These are phyloP conservation scores for Hygrocybe punicea DNA, from an alignment of 768 basidiomycete genomes.

Conservation along the genomic window DNA sequence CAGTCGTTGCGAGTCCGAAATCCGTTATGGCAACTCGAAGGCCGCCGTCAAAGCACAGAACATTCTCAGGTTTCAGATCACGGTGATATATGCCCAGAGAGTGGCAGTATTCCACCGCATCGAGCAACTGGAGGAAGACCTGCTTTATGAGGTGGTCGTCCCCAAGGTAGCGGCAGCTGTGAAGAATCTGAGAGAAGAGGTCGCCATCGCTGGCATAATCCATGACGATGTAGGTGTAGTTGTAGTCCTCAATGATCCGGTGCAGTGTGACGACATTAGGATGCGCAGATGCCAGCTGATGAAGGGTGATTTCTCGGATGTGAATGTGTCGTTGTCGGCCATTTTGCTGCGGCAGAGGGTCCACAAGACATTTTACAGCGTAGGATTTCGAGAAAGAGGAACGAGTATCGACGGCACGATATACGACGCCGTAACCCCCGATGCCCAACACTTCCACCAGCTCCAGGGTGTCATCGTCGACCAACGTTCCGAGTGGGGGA, in stretches of 20 bases:
- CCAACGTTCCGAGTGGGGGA: conserved; percentile 68
- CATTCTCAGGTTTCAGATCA: conserved; percentile 96
- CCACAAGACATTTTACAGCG: conserved; percentile 89
- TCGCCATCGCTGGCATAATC: conserved; percentile 90
- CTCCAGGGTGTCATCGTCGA: conserved; percentile 79
- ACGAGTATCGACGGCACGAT: conserved; percentile 70
- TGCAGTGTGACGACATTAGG: conserved; percentile 85
- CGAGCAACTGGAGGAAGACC: conserved; percentile 90
- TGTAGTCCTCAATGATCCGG: conserved; percentile 79
- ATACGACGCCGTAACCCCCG: conserved; percentile 95
- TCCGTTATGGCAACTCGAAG: conserved; percentile 83
- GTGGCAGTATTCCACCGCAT: conserved; percentile 93
- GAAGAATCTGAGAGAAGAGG: conserved; percentile 86
- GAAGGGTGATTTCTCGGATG: conserved; percentile 82
- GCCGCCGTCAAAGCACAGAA: conserved; percentile 80
- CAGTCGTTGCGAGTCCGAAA: conserved; percentile 91
- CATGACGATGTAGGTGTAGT: conserved; percentile 87
- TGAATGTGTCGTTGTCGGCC: conserved; percentile 71
- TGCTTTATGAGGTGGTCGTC: conserved; percentile 80
- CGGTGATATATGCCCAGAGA: conserved; percentile 90
- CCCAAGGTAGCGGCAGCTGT: conserved; percentile 75
- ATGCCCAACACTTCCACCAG: conserved; percentile 85
- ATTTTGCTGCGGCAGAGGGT: conserved; percentile 39
- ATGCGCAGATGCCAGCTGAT: conserved; percentile 70
- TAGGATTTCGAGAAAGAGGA: conserved; percentile 54